Evolutionary conservation across 192 early-diverging fungal species (phyloP), one percentile per base, ranked within the genome.

Genomic region (Linnemannia elongata): DNA sequence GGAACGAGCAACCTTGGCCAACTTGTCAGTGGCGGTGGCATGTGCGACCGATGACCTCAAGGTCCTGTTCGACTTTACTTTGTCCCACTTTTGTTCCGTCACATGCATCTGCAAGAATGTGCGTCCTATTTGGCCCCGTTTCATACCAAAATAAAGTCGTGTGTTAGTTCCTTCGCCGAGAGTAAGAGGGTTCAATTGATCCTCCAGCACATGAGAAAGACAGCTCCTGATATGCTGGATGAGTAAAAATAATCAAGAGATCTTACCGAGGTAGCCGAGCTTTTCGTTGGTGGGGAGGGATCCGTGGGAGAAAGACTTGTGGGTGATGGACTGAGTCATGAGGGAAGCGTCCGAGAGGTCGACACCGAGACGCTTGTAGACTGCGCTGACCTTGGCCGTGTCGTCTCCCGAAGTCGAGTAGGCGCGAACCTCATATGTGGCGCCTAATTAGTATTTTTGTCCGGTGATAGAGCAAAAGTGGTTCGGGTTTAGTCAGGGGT

Each of bases 251-350:
- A 30, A 27, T 3, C 27, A 69, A 20, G 6, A 8, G 27, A 27
- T 6, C 74, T 77, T 87, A 77, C 89, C 89, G 47, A 88, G 42
- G 41, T 76, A 66, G 2, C 79, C 75, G 20, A 90, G 76, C 39
- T 72, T 84, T 57, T 92, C 91, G 66, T 92, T 92, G 33, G 89
- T 90, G 68, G 90, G 88, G 7, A 89, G 77, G 44, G 42, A 83
- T 76, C 88, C 91, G 55, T 92, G 89, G 52, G 77, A 77, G 60
- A 89, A 92, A 0, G 90, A 91, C 75, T 89, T 89, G 69, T 92
- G 91, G 13, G 90, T 92, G 33, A 92, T 41, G 38, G 90, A 81
- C 55, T 90, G 91, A 24, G 75, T 72, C 71, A 91, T 82, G n/a
- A 92, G 82, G 18, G 72, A 71, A 13, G 90, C 72, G 68, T 89